Conservation (phyloP, 2,329 filamentous ascomycete genomes). For the Calonectria pseudoreteaudii region DNA sequence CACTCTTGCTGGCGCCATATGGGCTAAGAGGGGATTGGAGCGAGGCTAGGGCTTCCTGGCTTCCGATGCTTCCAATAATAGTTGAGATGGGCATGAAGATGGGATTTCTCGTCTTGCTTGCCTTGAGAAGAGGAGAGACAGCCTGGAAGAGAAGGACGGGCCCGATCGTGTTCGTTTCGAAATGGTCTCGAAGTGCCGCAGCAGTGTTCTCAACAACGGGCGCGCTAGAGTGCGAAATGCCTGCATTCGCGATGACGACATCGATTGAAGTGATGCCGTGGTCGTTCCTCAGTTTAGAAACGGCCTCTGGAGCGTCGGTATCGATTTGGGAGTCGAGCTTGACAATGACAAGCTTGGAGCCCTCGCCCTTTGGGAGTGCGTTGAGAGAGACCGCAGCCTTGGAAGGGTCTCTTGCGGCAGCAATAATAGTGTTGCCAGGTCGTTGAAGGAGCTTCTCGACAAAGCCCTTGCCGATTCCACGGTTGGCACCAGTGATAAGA, state of each 20-base stretch:
- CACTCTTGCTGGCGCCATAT: background rate
- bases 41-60: background rate
- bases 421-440: background rate
- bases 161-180: background rate
- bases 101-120: background rate
- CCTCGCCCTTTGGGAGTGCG: background rate
- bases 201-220: background rate
- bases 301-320: background rate
- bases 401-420: background rate
- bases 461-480: background rate
- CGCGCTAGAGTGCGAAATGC: background rate
- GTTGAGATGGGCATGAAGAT: background rate
- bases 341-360: background rate
- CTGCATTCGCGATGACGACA: background rate
- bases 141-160: background rate
- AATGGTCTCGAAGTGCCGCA: background rate
- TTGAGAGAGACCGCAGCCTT: background rate
- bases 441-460: background rate
- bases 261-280: background rate
- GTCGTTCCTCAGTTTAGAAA: background rate
- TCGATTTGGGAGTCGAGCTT: background rate
- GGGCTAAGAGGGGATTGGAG: background rate
- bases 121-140: background rate
- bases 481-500: background rate
- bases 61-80: background rate